phyloP scores from a whole-genome alignment of 768 basidiomycete genomes.

The Coprinopsis strossmayeri region DNA sequence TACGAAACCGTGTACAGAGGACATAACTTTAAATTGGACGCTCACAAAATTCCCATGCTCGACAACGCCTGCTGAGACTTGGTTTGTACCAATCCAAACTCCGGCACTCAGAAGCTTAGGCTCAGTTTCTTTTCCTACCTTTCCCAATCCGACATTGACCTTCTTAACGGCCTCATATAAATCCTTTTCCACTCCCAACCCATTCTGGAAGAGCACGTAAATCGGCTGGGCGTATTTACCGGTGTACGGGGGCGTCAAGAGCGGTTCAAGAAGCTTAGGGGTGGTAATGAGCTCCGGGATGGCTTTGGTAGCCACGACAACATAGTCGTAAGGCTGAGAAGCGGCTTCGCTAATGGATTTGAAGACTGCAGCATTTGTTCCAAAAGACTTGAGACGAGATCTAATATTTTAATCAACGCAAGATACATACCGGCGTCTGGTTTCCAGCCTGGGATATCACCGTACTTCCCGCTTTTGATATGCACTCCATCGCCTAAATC shows the following conservation, averaged over 20 bases:
- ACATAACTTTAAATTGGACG: too few species aligned
- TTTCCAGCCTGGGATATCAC: conserved; percentile 48
- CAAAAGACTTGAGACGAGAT: background rate
- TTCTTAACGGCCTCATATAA: conserved; percentile 46
- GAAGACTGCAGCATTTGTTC: conserved; percentile 40
- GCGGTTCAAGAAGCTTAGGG: conserved; percentile 45
- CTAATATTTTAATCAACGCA: background rate
- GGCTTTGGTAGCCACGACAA: conserved; percentile 64
- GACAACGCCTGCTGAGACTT: conserved; percentile 39
- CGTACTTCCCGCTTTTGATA: conserved; percentile 55
- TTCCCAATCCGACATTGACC: conserved; percentile 25
- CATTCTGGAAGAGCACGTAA: conserved; percentile 66
- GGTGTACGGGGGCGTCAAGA: conserved; percentile 44
- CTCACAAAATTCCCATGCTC: conserved; percentile 48
- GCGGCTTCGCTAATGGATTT: conserved; percentile 52
- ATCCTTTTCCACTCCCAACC: conserved; percentile 62
- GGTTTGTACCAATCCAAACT: conserved; percentile 48
- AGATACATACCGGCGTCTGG: conserved; percentile 53
- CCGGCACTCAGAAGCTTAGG: conserved; percentile 52
- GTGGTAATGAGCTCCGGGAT: conserved; percentile 60
- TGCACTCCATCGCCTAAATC: conserved; percentile 48
- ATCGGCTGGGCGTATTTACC: conserved; percentile 47
- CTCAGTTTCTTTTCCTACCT: conserved; percentile 28
- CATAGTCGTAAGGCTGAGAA: conserved; percentile 45
- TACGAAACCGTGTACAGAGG: too few species aligned